phyloP scores from a whole-genome alignment of 139 green algal genomes.

The Monoraphidium neglectum region DNA sequence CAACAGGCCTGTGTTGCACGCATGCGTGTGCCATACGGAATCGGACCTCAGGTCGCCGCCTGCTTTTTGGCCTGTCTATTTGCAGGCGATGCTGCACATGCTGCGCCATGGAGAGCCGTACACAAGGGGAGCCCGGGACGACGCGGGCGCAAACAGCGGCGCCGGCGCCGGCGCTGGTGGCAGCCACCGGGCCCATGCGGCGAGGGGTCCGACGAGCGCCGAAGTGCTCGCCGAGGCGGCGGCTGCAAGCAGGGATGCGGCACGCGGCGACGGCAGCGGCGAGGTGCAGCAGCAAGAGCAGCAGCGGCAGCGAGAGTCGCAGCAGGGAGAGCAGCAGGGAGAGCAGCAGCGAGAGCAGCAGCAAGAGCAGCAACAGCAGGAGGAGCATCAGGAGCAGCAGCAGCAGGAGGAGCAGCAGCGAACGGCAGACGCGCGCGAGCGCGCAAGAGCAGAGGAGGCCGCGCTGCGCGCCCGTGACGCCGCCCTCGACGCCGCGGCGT shows the following conservation, averaged over 20 bases:
- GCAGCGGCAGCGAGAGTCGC: neutral
- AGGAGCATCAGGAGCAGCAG: neutral
- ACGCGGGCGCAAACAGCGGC: neutral
- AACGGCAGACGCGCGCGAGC: slow-evolving; percentile 2
- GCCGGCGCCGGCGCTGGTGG: neutral
- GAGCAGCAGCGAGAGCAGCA: neutral
- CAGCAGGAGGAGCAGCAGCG: neutral
- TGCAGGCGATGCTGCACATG: slow-evolving; percentile 41
- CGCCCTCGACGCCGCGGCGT: slow-evolving; percentile 16
- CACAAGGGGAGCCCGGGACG: neutral
- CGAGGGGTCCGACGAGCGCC: slow-evolving; percentile 23
- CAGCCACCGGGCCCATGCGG: slow-evolving; percentile 3
- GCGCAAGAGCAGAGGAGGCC: neutral
- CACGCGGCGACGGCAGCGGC: neutral
- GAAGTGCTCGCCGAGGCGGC: slow-evolving; percentile 1
- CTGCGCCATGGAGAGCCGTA: slow-evolving; percentile 20
- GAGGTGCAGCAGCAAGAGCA: neutral
- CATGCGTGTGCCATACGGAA: neutral
- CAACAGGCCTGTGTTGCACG: neutral
- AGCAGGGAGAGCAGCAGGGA: neutral
- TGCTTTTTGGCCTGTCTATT: no score
- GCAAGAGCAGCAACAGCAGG: no score
- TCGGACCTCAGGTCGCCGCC: no score
- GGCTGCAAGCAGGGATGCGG: neutral
- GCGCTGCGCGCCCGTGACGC: slow-evolving; percentile 25